phyloP scores from a whole-genome alignment of 1,284 basidiomycete genomes.

The Ceratobasidium sp. region DNA sequence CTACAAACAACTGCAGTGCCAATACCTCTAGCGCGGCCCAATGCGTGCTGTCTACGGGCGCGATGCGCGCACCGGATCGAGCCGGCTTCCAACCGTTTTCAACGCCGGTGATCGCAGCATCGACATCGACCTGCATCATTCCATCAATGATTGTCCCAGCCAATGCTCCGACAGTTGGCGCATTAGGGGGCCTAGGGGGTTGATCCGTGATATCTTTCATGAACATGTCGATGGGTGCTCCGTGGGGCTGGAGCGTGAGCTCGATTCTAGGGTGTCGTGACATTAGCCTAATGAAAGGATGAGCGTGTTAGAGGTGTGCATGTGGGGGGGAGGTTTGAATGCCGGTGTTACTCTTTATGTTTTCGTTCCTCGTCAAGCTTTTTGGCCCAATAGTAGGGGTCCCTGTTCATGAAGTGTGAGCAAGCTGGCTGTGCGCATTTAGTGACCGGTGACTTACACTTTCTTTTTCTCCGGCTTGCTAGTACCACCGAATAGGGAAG shows the following conservation, averaged over 20 bases:
- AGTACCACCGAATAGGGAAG: constrained; percentile 1
- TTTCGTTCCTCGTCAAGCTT: constrained; percentile 37
- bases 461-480: constrained; percentile 13
- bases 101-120: constrained; percentile 14
- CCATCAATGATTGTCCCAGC: constrained; percentile 23
- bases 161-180: constrained; percentile 6
- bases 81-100: constrained; percentile 28
- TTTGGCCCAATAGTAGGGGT: constrained; percentile 42
- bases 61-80: constrained; percentile 30
- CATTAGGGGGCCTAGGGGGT: constrained; percentile 16
- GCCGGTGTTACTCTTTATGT: constrained; percentile 24
- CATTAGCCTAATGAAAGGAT: neutral
- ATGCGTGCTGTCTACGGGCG: constrained; percentile 14
- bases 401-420: constrained; percentile 5
- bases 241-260: constrained; percentile 21
- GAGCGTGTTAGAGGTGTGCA: neutral
- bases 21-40: constrained; percentile 34
- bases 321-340: neutral
- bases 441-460: constrained; percentile 5
- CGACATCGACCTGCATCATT: constrained; percentile 17
- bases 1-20: constrained; percentile 26
- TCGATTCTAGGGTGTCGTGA: constrained; percentile 29
- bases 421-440: no score
- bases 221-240: constrained; percentile 15
- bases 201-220: constrained; percentile 35